Evolutionary conservation across 345 rosid species (phyloP).

Genomic region (Citrus australasica): DNA sequence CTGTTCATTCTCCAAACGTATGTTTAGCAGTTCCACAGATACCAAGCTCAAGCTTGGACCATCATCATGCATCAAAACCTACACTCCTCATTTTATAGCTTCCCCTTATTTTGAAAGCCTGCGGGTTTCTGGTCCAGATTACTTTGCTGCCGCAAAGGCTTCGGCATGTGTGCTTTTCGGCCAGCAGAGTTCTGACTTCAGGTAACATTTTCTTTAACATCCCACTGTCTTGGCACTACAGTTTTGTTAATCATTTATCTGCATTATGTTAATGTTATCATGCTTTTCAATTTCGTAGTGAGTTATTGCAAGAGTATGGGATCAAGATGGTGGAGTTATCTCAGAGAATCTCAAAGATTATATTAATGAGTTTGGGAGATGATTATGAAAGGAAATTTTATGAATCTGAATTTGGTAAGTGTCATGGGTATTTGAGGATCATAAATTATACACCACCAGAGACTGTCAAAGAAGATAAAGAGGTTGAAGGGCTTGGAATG

Average conservation of each 20-base stretch:
- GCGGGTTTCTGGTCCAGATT: conserved; percentile 64
- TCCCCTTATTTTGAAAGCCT: conserved; percentile 82
- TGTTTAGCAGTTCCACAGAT: conserved; percentile 50
- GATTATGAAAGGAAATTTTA: conserved; percentile 31
- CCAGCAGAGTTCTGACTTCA: conserved; percentile 39
- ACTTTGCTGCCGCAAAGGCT: conserved; percentile 50
- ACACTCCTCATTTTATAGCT: conserved; percentile 72
- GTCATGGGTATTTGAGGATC: conserved; percentile 67
- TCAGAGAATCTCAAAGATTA: conserved; percentile 40
- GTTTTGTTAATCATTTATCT: conserved; percentile 2
- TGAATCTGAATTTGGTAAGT: conserved; percentile 44
- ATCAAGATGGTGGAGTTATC: conserved; percentile 52
- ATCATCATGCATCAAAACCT: conserved; percentile 37
- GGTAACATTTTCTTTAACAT: conserved; percentile 30
- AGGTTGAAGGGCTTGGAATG: conserved; percentile 74
- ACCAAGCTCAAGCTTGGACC: conserved; percentile 70
- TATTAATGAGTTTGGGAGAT: conserved; percentile 47
- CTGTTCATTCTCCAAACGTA: conserved; percentile 32
- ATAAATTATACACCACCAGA: conserved; percentile 56
- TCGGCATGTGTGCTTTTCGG: conserved; percentile 47
- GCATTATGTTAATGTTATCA: not conserved
- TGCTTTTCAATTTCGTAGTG: conserved; percentile 26
- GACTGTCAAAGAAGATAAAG: conserved; percentile 32
- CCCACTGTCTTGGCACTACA: not conserved
- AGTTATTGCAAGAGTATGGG: conserved; percentile 57